Conservation (phyloP, 1,139 yeast species). For the Lodderomyces elongisporus region DNA sequence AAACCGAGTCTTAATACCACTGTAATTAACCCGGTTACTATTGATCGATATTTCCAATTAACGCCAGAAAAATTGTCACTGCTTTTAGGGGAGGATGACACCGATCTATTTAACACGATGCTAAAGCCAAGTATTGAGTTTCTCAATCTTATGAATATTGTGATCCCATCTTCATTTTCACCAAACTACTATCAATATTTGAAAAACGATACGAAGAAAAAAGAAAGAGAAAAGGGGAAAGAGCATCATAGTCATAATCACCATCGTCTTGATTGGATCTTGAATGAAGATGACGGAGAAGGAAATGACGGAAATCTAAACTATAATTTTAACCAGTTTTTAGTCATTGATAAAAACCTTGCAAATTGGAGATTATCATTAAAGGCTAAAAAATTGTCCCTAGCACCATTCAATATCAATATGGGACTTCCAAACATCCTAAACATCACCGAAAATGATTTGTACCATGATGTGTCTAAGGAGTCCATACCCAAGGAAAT, state of each 20-base stretch:
- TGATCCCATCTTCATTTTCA: constrained; percentile 47
- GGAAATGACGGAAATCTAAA: constrained; percentile 49
- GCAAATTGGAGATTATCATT: constrained; percentile 41
- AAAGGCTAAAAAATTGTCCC: constrained; percentile 25
- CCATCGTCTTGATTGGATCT: constrained; percentile 36
- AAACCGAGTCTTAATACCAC: constrained; percentile 47
- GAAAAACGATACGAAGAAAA: constrained; percentile 21
- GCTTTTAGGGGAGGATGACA: constrained; percentile 20
- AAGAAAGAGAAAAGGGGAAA: constrained; percentile 14
- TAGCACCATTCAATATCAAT: constrained; percentile 26
- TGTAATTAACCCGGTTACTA: constrained; percentile 47
- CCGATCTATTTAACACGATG: constrained; percentile 32
- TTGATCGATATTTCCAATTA: constrained; percentile 43
- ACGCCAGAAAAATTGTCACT: constrained; percentile 44
- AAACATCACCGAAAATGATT: constrained; percentile 20
- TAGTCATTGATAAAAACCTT: constrained; percentile 41
- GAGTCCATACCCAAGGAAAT: constrained; percentile 28
- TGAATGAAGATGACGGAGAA: constrained; percentile 47
- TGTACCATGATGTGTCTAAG: constrained; percentile 29
- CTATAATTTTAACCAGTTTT: constrained; percentile 42
- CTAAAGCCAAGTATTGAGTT: constrained; percentile 44
- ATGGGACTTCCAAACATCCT: constrained; percentile 35
- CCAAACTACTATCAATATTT: constrained; percentile 46
- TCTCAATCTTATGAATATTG: constrained; percentile 40
- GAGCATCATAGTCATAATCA: constrained; percentile 19